Percentiles rank a stretch among this genome's conserved stretches.
Conservation (phyloP, 2,329 filamentous ascomycete genomes). For the Nemania sp. region DNA sequence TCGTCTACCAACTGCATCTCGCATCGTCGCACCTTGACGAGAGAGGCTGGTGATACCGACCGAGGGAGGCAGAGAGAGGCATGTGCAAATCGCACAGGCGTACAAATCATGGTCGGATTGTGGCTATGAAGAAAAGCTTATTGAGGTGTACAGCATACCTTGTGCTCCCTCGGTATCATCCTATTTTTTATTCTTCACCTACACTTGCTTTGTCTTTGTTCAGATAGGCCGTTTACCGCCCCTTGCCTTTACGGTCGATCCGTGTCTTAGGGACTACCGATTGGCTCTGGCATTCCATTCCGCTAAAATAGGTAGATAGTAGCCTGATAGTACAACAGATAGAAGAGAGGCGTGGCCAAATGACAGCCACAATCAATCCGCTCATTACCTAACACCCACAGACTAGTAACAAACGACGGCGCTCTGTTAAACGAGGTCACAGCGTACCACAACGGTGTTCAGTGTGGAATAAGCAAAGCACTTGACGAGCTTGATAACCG, state of each 20-base stretch:
- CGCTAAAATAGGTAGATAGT: not conserved
- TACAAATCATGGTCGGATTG: not conserved
- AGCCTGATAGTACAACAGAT: not conserved
- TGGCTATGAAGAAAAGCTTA: conserved; percentile 5
- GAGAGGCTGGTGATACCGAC: conserved; percentile 28
- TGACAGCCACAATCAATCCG: not conserved
- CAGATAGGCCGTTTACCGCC: not conserved
- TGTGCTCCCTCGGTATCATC: conserved; percentile 1
- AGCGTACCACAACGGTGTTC: too few species aligned
- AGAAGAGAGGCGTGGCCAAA: not conserved
- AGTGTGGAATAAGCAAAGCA: too few species aligned
- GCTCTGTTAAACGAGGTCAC: too few species aligned
- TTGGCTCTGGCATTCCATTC: not conserved
- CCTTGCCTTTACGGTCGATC: not conserved
- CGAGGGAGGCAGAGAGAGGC: not conserved
- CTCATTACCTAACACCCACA: not conserved
- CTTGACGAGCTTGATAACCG: not conserved
- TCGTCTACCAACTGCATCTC: conserved; percentile 33
- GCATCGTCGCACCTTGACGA: conserved; percentile 33
- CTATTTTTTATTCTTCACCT: not conserved
- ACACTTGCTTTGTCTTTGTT: not conserved
- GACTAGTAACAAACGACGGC: not conserved
- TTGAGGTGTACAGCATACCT: conserved; percentile 2
- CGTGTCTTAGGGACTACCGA: not conserved
- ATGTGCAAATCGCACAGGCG: not conserved